Evolutionary conservation across 2,329 filamentous ascomycete species (phyloP).

Genomic region (Xylogone sp.): DNA sequence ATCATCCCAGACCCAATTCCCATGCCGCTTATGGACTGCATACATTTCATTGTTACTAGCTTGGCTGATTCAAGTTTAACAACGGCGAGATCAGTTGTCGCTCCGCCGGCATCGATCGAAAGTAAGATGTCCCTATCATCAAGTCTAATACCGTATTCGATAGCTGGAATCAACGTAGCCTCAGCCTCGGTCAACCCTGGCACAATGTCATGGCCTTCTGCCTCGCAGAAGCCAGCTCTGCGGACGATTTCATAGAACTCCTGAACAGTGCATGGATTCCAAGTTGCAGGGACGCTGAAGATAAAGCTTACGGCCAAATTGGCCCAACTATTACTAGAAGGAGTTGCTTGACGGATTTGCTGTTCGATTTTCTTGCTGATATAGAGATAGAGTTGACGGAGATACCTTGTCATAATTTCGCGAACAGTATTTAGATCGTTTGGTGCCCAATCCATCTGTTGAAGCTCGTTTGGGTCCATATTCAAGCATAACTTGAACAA

Average conservation of each 20-base stretch:
- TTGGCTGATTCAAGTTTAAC: neutral
- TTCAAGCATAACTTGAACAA: no score
- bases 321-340: no score
- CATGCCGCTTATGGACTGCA: neutral
- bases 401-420: no score
- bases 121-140: conserved; percentile 1
- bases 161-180: conserved; percentile 2
- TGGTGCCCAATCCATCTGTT: no score
- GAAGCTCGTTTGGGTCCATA: no score
- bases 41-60: neutral
- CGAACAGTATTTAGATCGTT: no score
- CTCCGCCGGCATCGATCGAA: conserved; percentile 5
- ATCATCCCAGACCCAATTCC: conserved; percentile 5
- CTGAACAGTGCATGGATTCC: neutral
- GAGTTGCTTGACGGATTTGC: no score
- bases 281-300: conserved; percentile 6
- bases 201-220: conserved; percentile 3
- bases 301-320: conserved; percentile 1
- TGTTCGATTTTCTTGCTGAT: no score
- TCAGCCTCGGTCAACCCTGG: conserved; percentile 4
- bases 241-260: neutral
- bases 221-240: conserved; percentile 2
- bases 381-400: no score
- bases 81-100: conserved; percentile 6
- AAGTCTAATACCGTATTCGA: neutral